Conservation (phyloP, 768 basidiomycete species). For the Trametes elegans region DNA sequence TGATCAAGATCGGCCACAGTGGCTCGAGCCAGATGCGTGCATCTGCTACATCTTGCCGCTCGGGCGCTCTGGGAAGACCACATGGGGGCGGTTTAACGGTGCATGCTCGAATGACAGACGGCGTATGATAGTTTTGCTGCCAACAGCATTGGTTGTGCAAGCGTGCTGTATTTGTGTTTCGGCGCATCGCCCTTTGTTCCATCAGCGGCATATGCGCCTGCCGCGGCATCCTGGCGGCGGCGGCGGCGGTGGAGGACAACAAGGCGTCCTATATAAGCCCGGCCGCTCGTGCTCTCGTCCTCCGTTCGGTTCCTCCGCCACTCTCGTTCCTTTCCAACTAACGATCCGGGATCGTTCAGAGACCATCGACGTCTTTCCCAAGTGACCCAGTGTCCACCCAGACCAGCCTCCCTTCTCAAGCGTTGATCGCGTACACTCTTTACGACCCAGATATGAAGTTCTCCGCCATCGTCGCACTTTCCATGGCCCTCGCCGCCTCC, state of each 20-base stretch:
- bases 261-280: constrained; percentile 5
- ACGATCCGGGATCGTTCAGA: constrained; percentile 19
- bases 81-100: neutral
- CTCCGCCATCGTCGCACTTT: constrained; percentile 34
- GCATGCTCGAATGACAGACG: neutral
- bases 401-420: constrained; percentile 11
- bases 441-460: constrained; percentile 37
- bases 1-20: constrained; percentile 7
- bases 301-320: constrained; percentile 15
- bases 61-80: neutral
- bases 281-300: neutral
- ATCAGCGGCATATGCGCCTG: constrained; percentile 7
- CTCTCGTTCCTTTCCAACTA: constrained; percentile 8
- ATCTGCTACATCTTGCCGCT: neutral
- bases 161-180: constrained; percentile 1
- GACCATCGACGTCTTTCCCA: constrained; percentile 15
- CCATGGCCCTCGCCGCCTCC: constrained; percentile 28
- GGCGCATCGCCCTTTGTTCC: constrained; percentile 13
- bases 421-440: constrained; percentile 16
- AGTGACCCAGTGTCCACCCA: constrained; percentile 18
- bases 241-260: neutral
- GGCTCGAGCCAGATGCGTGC: neutral
- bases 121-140: neutral
- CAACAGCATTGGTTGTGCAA: neutral
- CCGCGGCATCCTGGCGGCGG: constrained; percentile 10